phyloP scores from a whole-genome alignment of 192 early-diverging fungal genomes.

The Chytriomyces hyalinus region DNA sequence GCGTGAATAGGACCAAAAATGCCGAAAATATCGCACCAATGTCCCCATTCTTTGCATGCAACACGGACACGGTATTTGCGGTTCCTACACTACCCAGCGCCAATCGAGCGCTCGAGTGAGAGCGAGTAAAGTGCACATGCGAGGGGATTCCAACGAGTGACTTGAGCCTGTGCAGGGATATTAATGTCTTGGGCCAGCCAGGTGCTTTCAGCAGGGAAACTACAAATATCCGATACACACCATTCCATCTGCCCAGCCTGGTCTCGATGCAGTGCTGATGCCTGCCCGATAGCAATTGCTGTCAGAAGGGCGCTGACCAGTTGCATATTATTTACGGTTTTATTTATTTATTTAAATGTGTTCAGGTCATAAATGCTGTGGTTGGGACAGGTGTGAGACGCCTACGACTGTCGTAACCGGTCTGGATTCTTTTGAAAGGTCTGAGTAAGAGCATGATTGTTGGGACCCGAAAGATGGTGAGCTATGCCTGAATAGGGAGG shows the following conservation, averaged over 20 bases:
- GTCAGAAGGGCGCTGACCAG: too few species aligned
- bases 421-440: background rate
- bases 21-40: constrained; percentile 56
- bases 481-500: constrained; percentile 71
- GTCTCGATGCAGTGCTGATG: constrained; percentile 10
- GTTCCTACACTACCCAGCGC: constrained; percentile 62
- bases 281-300: background rate
- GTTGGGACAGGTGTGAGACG: background rate
- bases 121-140: constrained; percentile 17
- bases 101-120: constrained; percentile 35
- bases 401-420: background rate
- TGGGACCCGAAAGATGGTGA: constrained; percentile 85
- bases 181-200: too few species aligned
- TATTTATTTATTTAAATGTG: constrained; percentile 1
- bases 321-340: background rate
- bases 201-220: too few species aligned
- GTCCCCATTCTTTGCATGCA: constrained; percentile 70
- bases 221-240: background rate
- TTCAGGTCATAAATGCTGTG: too few species aligned
- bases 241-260: constrained; percentile 33
- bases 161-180: constrained; percentile 18
- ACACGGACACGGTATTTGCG: constrained; percentile 73
- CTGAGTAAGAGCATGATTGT: constrained; percentile 67
- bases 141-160: constrained; percentile 31
- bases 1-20: background rate